Percentiles rank a stretch among this genome's conserved stretches.
phyloP scores from a whole-genome alignment of 345 rosid species.

The Syzygium jambos region DNA sequence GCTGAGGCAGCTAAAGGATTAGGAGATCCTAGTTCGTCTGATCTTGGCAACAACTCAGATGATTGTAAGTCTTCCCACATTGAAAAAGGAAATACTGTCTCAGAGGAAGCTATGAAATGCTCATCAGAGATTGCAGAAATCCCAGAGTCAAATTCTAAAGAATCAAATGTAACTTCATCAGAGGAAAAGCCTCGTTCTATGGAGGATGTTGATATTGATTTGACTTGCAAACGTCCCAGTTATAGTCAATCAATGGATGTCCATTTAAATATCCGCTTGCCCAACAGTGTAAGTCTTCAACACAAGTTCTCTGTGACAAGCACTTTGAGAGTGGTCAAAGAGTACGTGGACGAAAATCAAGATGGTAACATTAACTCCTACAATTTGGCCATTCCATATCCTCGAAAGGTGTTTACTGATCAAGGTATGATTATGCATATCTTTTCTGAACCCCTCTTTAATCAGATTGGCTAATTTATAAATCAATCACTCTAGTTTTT shows the following conservation, averaged over 20 bases:
- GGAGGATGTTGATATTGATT: conserved; percentile 8
- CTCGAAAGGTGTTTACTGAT: conserved; percentile 69
- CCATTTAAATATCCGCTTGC: conserved; percentile 67
- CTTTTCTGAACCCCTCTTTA: background rate
- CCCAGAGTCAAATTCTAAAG: background rate
- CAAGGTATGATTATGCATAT: conserved; percentile 37
- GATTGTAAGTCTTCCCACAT: conserved; percentile 6
- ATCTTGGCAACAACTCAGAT: conserved; percentile 12
- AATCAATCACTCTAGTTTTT: background rate
- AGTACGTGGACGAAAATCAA: conserved; percentile 59
- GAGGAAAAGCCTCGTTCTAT: conserved; percentile 10
- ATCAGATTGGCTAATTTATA: background rate
- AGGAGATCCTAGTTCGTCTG: conserved; percentile 11
- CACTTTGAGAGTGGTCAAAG: conserved; percentile 56
- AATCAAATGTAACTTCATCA: conserved; percentile 8
- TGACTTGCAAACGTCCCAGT: background rate
- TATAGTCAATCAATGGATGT: conserved; percentile 37
- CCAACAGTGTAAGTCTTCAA: conserved; percentile 51
- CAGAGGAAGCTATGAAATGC: conserved; percentile 8
- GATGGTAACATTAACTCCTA: conserved; percentile 34
- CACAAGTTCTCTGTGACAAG: conserved; percentile 58
- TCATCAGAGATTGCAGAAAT: conserved; percentile 8
- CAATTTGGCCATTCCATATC: conserved; percentile 85
- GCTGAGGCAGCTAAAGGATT: conserved; percentile 7
- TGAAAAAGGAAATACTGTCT: conserved; percentile 11